Conservation (phyloP, 106 monocot species). For the Iris macrosiphon region DNA sequence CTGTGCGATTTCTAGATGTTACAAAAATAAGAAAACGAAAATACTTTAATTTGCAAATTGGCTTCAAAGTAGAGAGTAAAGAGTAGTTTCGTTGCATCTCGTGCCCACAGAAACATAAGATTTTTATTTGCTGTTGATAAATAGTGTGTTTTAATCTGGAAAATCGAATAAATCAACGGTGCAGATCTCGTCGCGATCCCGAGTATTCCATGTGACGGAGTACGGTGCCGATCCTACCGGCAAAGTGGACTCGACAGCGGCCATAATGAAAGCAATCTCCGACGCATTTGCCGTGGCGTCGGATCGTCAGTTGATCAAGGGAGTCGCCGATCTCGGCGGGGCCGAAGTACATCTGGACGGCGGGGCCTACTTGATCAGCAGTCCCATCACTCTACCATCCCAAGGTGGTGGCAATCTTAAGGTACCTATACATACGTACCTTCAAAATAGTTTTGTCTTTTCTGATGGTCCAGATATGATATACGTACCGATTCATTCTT, state of each 20-base stretch:
- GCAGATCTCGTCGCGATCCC: slow-evolving; percentile 4
- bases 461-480: not conserved
- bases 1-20: no score
- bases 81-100: no score
- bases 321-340: slow-evolving; percentile 61
- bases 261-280: slow-evolving; percentile 27
- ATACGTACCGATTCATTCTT: not conserved
- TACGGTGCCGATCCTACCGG: slow-evolving; percentile 74
- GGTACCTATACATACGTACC: slow-evolving; percentile 4
- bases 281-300: slow-evolving; percentile 26
- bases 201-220: slow-evolving; percentile 9
- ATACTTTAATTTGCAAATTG: no score
- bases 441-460: not conserved
- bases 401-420: slow-evolving; percentile 41
- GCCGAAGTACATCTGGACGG: slow-evolving; percentile 50
- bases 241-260: slow-evolving; percentile 28
- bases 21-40: no score
- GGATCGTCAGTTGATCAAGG: slow-evolving; percentile 19
- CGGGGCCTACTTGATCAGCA: slow-evolving; percentile 49
- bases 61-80: no score
- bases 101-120: no score
- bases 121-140: not conserved
- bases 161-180: not conserved
- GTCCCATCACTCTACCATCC: slow-evolving; percentile 41
- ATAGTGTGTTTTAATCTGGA: not conserved